Base-by-base conservation (phyloP, 2,329 filamentous ascomycete species). In the Aureobasidium sp. region DNA sequence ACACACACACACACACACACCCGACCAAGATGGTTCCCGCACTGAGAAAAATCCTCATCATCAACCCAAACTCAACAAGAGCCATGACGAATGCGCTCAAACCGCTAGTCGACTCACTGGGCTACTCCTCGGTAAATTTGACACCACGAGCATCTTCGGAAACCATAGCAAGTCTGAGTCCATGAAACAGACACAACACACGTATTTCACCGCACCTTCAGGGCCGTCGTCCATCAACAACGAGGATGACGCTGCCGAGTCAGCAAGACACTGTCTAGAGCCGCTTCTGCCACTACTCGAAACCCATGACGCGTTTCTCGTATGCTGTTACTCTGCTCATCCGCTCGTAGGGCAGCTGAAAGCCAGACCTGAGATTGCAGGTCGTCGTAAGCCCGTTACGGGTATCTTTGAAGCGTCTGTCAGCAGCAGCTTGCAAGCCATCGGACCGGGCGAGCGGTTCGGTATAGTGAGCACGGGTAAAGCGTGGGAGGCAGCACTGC, bases 401-500 rank as follows among this genome's bases (percentile, higher is more conserved):
- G 90, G 91, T 5, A 95, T 97, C 53, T 93, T 96, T 63, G 90
- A 96, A 68, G 86, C 89, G 1, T 88, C 85, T 62, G 75, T 95
- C 12, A 72, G 83, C 2, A 74, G 81, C 0, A 79, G 82, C 2
- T 64, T 90, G 8, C 79, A 84, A 45, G 58, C 76, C 49, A 69
- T 79, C 30, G 71, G 73, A 53, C 70, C 70, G 47, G 66, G 60
- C 3, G 68, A 80, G 59, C 74, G 71, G 41, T 96, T 93, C 74
- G 91, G 90, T 2, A 93, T 97, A 58, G 85, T 97, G 4, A 91
- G 86, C 4, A 96, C 91, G 0, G 90, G 90, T 0, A 80, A 80
- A 54, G 86, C 86, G 58, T 96, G 90, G 91, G 85, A 91, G 63
- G 68, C 74, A 0, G 83, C 93, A 30, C 73, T 96, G 11, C 74